Conservation (phyloP, 208 protist species). For the Trypanosoma theileri region DNA sequence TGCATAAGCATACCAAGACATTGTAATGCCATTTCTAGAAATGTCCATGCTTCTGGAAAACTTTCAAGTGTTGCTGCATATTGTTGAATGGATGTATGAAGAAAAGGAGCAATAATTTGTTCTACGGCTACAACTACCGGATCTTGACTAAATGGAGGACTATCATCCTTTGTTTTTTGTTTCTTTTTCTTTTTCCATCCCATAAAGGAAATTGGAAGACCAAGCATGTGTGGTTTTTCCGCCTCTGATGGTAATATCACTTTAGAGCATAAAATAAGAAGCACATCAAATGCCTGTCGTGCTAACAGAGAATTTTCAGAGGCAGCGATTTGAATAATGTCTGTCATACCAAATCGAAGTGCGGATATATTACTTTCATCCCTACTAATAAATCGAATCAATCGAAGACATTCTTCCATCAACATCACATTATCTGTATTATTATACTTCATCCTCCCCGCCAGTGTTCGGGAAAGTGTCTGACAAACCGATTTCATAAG, state of each 20-base stretch:
- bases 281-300: slow-evolving; percentile 73
- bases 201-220: slow-evolving; percentile 39
- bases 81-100: slow-evolving; percentile 63
- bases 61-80: slow-evolving; percentile 39
- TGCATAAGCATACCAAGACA: slow-evolving; percentile 75
- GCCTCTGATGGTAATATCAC: slow-evolving; percentile 73
- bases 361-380: slow-evolving; percentile 70
- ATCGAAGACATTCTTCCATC: slow-evolving; percentile 73
- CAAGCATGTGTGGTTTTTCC: slow-evolving; percentile 32
- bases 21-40: slow-evolving; percentile 72
- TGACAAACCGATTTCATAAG: slow-evolving; percentile 49
- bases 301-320: slow-evolving; percentile 55
- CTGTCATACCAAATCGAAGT: slow-evolving; percentile 53
- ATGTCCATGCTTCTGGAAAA: slow-evolving; percentile 69
- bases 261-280: slow-evolving; percentile 70
- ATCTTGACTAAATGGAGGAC: slow-evolving; percentile 30
- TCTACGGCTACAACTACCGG: slow-evolving; percentile 69
- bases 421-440: slow-evolving; percentile 53
- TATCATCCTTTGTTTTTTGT: slow-evolving; percentile 1
- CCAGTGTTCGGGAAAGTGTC: slow-evolving; percentile 55
- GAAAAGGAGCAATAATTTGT: slow-evolving; percentile 67
- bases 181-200: slow-evolving; percentile 42
- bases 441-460: slow-evolving; percentile 49
- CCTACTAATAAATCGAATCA: slow-evolving; percentile 77
- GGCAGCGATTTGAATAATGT: slow-evolving; percentile 68